Evolutionary conservation across 371 early-diverging fungal species (phyloP).

Genomic region (Actinomortierella wolfii): DNA sequence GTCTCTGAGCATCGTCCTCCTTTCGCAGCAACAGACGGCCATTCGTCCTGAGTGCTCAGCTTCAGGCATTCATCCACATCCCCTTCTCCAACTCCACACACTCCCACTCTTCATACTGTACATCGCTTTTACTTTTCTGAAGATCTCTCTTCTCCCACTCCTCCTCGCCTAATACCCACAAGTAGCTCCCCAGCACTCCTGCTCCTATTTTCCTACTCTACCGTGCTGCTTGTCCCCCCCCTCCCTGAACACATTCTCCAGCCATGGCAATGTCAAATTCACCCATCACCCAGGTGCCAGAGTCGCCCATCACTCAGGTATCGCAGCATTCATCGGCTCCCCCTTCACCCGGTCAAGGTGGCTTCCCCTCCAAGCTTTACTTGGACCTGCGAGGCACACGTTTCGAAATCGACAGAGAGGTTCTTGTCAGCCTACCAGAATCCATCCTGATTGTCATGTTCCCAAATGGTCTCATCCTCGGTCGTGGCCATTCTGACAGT

Average conservation of each 20-base stretch:
- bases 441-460: constrained; percentile 84
- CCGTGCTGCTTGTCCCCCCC: constrained; percentile 9
- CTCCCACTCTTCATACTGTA: too few relatives aligned
- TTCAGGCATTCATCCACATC: too few relatives aligned
- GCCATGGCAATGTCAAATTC: constrained; percentile 36
- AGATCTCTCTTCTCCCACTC: not conserved
- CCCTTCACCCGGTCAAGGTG: constrained; percentile 9
- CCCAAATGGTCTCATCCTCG: constrained; percentile 74
- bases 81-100: too few relatives aligned
- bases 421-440: constrained; percentile 75
- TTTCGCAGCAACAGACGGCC: not conserved
- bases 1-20: too few relatives aligned
- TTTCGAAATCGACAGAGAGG: constrained; percentile 74
- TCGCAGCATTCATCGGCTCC: not conserved
- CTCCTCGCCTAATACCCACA: not conserved
- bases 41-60: too few relatives aligned
- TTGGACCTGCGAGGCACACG: constrained; percentile 76
- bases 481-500: constrained; percentile 53
- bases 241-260: not conserved
- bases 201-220: not conserved
- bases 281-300: constrained; percentile 42
- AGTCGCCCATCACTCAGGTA: constrained; percentile 31
- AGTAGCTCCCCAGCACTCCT: not conserved
- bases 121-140: too few relatives aligned
- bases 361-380: constrained; percentile 61